Evolutionary conservation across 768 basidiomycete species (phyloP), one percentile per base, ranked within the genome.

Genomic region (Trametes maxima): DNA sequence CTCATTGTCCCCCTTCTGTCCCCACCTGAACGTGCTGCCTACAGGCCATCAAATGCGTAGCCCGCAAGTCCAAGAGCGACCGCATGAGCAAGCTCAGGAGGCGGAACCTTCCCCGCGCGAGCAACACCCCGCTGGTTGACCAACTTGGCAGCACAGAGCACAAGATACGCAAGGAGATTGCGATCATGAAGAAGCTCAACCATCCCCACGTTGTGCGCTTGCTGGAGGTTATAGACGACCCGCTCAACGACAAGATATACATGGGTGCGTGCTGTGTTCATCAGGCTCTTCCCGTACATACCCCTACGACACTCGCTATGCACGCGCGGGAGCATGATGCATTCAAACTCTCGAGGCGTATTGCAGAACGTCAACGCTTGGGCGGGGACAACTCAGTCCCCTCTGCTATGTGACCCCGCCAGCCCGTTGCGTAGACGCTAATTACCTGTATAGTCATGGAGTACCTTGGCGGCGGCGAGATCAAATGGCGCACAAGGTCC

Each of bases 171-270:
- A 89, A 88, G 74, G 96, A 98, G 77, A 95, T 98, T 60, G 97
- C 97, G 2, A 95, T 98, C 74, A 97, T 99, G 93, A 98, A 98
- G 80, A 95, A 97, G 72, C 89, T 92, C 69, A 79, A 87, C 48
- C 94, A 97, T 70, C 88, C 90, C 0, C 88, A 97, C 72, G 87
- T 97, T 60, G 94, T 98, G 12, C 81, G 89, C 64, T 82, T 99
- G 58, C 86, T 87, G 67, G 95, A 98, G 74, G 94, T 98, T 70
- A 95, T 99, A 63, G 95, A 98, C 74, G 97, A 98, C 75, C 84
- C 87, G 44, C 82, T 89, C 65, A 84, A 85, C 51, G 89, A 92
- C 68, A 91, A 90, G 76, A 90, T 99, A 44, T 98, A 93, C 75
- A 91, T 99, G 83, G 89, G 95, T 96, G 67, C 74, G 92, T 82